These are phyloP conservation scores for Ceriops tagal DNA, from an alignment of 345 rosid genomes.

Conservation along the genomic window DNA sequence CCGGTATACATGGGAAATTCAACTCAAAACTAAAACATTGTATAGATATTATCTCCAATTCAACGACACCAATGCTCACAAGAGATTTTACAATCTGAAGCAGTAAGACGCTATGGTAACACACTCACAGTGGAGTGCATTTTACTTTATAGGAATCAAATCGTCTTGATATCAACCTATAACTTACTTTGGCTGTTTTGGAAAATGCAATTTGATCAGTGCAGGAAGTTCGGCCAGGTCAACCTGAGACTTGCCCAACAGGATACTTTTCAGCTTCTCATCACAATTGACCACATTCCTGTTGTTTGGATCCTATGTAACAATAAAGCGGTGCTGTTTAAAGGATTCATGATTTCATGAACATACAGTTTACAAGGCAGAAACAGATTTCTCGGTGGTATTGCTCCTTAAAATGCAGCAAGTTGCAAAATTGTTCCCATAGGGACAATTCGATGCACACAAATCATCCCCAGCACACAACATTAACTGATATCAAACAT, in stretches of 20 bases:
- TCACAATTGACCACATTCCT: constrained; percentile 84
- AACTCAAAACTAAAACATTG: not conserved
- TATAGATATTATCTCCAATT: not conserved
- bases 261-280: constrained; percentile 61
- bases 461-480: not conserved
- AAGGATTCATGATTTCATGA: no score
- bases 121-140: constrained; percentile 4
- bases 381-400: not conserved
- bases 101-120: not conserved
- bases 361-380: no score
- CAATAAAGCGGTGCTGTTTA: constrained; percentile 2
- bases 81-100: constrained; percentile 12
- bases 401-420: constrained; percentile 2
- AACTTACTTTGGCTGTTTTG: constrained; percentile 56
- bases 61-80: not conserved
- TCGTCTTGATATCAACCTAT: constrained; percentile 9
- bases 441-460: not conserved
- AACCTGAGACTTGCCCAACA: constrained; percentile 70
- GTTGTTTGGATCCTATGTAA: constrained; percentile 62
- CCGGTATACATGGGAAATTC: not conserved
- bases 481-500: not conserved
- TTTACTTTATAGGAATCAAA: not conserved
- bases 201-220: constrained; percentile 76
- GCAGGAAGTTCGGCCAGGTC: constrained; percentile 81
- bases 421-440: not conserved